Conservation (phyloP, 1,284 basidiomycete species). For the Rhodotorula sp. region DNA sequence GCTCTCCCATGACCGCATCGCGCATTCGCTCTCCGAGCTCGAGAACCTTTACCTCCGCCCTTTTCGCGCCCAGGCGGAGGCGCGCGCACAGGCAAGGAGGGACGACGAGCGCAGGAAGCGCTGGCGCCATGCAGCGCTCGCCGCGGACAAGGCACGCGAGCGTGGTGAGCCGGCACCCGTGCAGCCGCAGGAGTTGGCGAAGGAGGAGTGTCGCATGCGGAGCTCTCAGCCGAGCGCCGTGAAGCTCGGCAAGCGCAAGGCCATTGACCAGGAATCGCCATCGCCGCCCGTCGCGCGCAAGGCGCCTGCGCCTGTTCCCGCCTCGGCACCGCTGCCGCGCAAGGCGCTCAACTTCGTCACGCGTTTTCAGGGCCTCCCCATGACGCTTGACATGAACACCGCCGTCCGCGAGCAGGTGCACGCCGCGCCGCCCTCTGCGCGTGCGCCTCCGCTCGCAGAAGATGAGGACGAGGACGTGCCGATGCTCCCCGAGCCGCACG, state of each 20-base stretch:
- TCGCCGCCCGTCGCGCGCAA: not conserved
- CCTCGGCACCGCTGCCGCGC: not conserved
- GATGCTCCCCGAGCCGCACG: not conserved
- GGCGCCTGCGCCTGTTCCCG: not conserved
- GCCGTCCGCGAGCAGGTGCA: not conserved
- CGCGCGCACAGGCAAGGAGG: not conserved
- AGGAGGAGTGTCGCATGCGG: no score
- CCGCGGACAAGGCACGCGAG: not conserved
- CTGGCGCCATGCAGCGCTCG: not conserved
- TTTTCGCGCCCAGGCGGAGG: not conserved
- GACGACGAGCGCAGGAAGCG: not conserved
- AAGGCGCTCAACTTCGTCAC: not conserved
- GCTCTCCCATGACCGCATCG: not conserved
- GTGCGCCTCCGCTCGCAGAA: not conserved
- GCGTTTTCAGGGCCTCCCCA: not conserved
- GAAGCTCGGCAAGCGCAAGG: constrained; percentile 8
- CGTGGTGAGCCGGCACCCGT: not conserved
- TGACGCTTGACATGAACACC: constrained; percentile 3
- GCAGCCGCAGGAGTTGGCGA: no score
- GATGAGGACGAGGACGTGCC: not conserved
- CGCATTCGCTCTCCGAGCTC: constrained; percentile 2
- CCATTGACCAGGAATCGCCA: not conserved
- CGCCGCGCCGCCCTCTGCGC: not conserved
- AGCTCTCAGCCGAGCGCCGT: not conserved
- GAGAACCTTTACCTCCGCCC: constrained; percentile 8